Conservation (phyloP, 495 filamentous ascomycete genomes). For the Aspergillus avenaceus region DNA sequence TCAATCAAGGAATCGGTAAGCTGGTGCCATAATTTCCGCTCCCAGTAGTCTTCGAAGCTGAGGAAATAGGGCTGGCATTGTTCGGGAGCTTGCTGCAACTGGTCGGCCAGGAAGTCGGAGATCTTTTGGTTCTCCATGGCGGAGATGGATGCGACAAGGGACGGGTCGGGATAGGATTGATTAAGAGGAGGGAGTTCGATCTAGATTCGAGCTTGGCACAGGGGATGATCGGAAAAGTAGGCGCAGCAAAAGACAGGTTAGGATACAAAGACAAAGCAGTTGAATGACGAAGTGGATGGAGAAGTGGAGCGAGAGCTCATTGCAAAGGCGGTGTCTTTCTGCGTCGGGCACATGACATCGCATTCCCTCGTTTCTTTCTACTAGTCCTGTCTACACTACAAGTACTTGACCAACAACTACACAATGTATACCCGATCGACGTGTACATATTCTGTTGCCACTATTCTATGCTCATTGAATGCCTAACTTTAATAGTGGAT, state of each 20-base stretch:
- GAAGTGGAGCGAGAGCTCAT: constrained; percentile 9
- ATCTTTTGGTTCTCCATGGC: constrained; percentile 82
- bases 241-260: neutral
- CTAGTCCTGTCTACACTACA: too few relatives aligned
- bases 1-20: constrained; percentile 85
- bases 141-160: constrained; percentile 11
- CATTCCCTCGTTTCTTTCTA: too few relatives aligned
- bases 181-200: neutral
- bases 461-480: too few relatives aligned
- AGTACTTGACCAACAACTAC: too few relatives aligned
- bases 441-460: too few relatives aligned
- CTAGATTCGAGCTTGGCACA: constrained; percentile 1
- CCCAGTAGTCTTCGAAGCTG: constrained; percentile 95
- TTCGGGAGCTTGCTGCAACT: constrained; percentile 77
- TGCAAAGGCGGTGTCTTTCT: constrained; percentile 16
- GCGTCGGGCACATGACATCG: constrained; percentile 11
- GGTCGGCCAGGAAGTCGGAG: constrained; percentile 83
- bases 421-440: too few relatives aligned
- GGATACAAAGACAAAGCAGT: neutral
- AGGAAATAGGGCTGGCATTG: constrained; percentile 85
- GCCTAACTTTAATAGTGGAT: too few relatives aligned
- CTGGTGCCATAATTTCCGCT: constrained; percentile 98
- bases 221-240: neutral
- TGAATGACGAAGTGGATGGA: constrained; percentile 9
- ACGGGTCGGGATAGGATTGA: constrained; percentile 2